These are phyloP conservation scores for Mayamaea pseudoterrestris DNA, from an alignment of 108 stramenopile genomes.

Conservation along the genomic window DNA sequence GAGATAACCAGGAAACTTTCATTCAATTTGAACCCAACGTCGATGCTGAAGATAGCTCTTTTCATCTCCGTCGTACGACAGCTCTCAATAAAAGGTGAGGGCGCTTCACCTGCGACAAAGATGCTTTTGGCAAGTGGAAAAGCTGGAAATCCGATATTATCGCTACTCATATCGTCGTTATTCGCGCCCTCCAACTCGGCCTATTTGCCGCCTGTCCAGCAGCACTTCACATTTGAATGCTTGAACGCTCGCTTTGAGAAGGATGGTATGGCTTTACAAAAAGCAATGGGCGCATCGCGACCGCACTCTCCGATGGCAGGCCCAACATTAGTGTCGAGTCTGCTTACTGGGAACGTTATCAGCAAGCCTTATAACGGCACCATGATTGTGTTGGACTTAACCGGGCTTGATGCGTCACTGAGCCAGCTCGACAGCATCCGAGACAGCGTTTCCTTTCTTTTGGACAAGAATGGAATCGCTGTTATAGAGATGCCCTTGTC, in stretches of 20 bases:
- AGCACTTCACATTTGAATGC: conserved; percentile 73
- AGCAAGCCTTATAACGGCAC: conserved; percentile 22
- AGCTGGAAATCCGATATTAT: conserved; percentile 16
- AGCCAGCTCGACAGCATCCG: conserved; percentile 42
- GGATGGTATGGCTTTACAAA: conserved; percentile 32
- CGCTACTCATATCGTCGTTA: conserved; percentile 14
- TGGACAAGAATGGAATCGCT: conserved; percentile 16
- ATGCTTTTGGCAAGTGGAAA: conserved; percentile 9
- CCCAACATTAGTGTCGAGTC: neutral
- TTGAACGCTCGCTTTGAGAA: conserved; percentile 39
- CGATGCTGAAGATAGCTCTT: no score
- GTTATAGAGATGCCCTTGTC: no score
- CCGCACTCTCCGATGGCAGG: neutral
- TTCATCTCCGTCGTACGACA: no score
- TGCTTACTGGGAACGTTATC: neutral
- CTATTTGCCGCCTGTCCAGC: conserved; percentile 50
- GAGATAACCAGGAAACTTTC: no score
- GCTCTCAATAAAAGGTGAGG: no score
- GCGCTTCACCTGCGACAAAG: neutral
- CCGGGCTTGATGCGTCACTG: conserved; percentile 31
- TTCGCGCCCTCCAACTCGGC: conserved; percentile 21
- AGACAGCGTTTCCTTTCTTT: conserved; percentile 61
- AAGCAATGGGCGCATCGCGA: conserved; percentile 14
- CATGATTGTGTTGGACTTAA: conserved; percentile 57
- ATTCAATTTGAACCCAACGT: no score